A percentile compares a stretch with the other conserved stretches of the same genome.
Conservation (phyloP, 2,329 filamentous ascomycete species). For the Trichoderma lentiforme region DNA sequence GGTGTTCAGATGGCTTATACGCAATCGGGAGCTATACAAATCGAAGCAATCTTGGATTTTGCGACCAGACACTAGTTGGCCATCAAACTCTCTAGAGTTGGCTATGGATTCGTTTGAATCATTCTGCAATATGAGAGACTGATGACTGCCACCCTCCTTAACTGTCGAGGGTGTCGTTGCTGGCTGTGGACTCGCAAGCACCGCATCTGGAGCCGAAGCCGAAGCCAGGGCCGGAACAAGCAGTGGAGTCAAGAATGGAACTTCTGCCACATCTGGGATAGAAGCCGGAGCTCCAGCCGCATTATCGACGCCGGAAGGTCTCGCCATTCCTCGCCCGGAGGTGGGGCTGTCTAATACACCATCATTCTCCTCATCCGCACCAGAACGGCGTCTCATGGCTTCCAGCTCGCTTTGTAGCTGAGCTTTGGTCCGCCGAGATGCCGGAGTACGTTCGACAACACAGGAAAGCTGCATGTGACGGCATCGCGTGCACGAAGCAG, state of each 20-base stretch:
- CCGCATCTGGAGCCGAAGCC: not conserved
- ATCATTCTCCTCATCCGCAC: not conserved
- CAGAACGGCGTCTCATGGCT: not conserved
- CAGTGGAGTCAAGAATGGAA: not conserved
- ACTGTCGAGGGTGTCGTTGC: not conserved
- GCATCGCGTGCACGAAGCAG: slow-evolving; percentile 1
- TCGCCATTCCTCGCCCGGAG: not conserved
- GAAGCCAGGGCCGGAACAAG: not conserved
- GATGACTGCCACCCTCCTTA: not conserved
- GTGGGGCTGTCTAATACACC: not conserved
- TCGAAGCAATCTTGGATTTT: slow-evolving; percentile 11
- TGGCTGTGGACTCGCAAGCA: not conserved
- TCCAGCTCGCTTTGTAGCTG: slow-evolving; percentile 9
- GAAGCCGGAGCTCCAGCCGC: not conserved
- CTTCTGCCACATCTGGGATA: not conserved
- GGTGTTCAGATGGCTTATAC: not conserved
- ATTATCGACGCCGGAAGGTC: not conserved
- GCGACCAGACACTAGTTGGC: not conserved
- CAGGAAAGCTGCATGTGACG: slow-evolving; percentile 4
- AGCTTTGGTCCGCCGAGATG: slow-evolving; percentile 7
- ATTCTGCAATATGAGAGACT: not conserved
- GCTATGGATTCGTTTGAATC: not conserved
- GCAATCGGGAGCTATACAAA: not conserved
- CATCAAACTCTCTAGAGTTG: not conserved
- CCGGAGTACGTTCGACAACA: not conserved